These are phyloP conservation scores for Coccomyxa sp. DNA, from an alignment of 139 green algal genomes.

Conservation along the genomic window DNA sequence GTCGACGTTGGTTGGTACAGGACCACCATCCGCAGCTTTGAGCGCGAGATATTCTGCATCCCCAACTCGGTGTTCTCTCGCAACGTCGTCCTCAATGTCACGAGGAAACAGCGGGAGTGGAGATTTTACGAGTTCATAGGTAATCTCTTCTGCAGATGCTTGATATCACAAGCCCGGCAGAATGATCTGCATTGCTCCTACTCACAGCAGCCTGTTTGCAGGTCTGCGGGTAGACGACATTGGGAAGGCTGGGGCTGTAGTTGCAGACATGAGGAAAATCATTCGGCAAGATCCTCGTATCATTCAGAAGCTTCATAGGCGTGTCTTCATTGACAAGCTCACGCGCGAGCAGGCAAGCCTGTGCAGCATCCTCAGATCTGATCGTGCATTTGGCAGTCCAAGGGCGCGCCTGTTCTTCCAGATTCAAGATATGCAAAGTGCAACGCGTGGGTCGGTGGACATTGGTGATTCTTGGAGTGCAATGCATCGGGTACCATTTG, in stretches of 20 bases:
- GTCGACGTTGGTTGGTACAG: constrained; percentile 90
- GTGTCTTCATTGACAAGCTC: constrained; percentile 86
- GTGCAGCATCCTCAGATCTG: no score
- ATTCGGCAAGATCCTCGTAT: constrained; percentile 64
- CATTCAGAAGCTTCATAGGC: constrained; percentile 86
- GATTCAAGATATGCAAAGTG: no score
- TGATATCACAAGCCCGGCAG: background rate
- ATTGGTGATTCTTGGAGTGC: no score
- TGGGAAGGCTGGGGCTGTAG: constrained; percentile 24
- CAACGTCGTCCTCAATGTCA: constrained; percentile 90
- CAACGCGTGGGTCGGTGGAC: no score
- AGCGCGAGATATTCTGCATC: constrained; percentile 67
- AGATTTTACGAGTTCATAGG: constrained; percentile 80
- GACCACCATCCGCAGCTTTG: constrained; percentile 79
- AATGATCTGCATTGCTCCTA: background rate
- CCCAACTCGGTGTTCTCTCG: constrained; percentile 80
- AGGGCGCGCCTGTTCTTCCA: no score
- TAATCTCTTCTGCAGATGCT: background rate
- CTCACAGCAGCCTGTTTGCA: constrained; percentile 1
- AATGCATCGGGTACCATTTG: no score
- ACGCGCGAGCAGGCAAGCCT: constrained; percentile 43
- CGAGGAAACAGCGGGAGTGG: constrained; percentile 81
- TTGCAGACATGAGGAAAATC: constrained; percentile 70
- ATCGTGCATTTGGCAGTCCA: no score
- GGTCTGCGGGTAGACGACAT: constrained; percentile 46